A percentile compares a stretch with the other conserved stretches of the same genome.
These are phyloP conservation scores for Hamigera avellanea DNA, from an alignment of 495 filamentous ascomycete species.

Conservation along the genomic window DNA sequence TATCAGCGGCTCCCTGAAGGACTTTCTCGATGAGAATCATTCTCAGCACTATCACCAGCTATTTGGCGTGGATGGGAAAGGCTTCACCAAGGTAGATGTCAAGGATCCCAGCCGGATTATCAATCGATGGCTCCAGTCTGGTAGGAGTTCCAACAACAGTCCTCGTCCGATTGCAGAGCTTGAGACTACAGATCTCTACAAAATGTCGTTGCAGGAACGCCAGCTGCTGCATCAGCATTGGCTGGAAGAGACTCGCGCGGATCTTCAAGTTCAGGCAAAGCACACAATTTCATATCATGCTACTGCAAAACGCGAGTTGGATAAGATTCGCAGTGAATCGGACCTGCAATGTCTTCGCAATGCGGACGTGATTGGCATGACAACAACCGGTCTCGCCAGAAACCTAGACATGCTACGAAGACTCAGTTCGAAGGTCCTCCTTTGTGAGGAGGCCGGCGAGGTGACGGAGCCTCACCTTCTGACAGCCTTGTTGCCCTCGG, in stretches of 20 bases:
- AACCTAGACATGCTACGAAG: slow-evolving; percentile 50
- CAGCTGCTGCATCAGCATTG: slow-evolving; percentile 25
- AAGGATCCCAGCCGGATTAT: slow-evolving; percentile 11
- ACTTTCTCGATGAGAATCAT: slow-evolving; percentile 7
- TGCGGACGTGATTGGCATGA: slow-evolving; percentile 59
- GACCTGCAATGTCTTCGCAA: slow-evolving; percentile 21
- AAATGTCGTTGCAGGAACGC: slow-evolving; percentile 18
- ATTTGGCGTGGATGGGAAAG: slow-evolving; percentile 15
- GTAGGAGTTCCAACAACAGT: slow-evolving; percentile 1
- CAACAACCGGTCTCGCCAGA: slow-evolving; percentile 61
- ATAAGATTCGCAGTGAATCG: slow-evolving; percentile 23
- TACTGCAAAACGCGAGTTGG: slow-evolving; percentile 19
- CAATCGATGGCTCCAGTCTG: slow-evolving; percentile 17
- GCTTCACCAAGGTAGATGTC: slow-evolving; percentile 19
- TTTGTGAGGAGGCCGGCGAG: slow-evolving; percentile 72
- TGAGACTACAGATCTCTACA: slow-evolving; percentile 5
- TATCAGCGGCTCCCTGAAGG: slow-evolving; percentile 3
- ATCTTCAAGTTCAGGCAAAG: slow-evolving; percentile 17
- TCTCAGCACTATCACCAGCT: slow-evolving; percentile 13
- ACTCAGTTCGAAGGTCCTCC: slow-evolving; percentile 52
- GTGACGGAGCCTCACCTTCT: slow-evolving; percentile 63
- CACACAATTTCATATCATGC: too few relatives aligned
- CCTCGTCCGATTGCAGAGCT: slow-evolving; percentile 6
- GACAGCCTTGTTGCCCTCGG: slow-evolving; percentile 52
- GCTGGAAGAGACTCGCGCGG: slow-evolving; percentile 28